Evolutionary conservation across 352 stramenopile genomes (phyloP).

Genomic region (Blastocystis sp.): DNA sequence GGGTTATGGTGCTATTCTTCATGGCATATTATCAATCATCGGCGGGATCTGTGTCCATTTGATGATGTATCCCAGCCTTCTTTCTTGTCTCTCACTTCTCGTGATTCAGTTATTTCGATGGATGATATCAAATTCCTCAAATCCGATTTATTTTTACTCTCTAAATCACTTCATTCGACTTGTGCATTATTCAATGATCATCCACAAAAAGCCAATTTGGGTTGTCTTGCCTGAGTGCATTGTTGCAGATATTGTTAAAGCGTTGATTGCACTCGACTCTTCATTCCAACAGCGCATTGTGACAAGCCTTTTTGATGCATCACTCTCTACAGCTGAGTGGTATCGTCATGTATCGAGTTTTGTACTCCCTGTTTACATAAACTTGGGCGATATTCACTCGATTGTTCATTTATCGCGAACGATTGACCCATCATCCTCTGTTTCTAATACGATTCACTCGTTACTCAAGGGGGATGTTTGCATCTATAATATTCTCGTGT

Average conservation of each 20-base stretch:
- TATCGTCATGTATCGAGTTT: not conserved
- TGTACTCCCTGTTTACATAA: slow-evolving; percentile 43
- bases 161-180: not conserved
- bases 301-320: not conserved
- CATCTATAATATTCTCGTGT: slow-evolving; percentile 44
- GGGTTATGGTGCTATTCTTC: not conserved
- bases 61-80: not conserved
- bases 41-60: not conserved
- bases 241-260: not conserved
- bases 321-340: not conserved
- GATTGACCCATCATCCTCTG: not conserved
- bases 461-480: not conserved
- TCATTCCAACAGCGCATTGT: not conserved
- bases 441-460: not conserved
- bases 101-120: slow-evolving; percentile 13
- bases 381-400: not conserved
- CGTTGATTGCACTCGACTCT: not conserved
- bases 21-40: not conserved
- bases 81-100: not conserved
- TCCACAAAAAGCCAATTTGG: not conserved
- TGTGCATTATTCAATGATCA: not conserved
- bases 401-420: not conserved
- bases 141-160: not conserved
- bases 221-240: not conserved
- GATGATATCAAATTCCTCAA: not conserved